Base-by-base conservation (phyloP, 2,329 filamentous ascomycete species). In the Botrytis deweyae region DNA sequence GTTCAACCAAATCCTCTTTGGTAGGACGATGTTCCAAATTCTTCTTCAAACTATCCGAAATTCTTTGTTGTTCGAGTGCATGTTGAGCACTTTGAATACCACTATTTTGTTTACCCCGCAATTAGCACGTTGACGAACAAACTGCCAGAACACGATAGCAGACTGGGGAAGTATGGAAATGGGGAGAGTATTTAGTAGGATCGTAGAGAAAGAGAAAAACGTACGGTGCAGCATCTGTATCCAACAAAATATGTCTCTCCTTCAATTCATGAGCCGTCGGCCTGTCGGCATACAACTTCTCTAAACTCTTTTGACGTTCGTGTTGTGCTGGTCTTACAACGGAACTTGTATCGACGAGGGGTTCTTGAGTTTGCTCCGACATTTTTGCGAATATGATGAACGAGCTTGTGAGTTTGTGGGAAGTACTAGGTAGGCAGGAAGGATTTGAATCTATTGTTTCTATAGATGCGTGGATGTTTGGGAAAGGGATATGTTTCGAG, bases 1-100 rank as follows among this genome's bases (percentile, higher is more conserved):
- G 92, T 81, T 96, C 92, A 76, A 97, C 85, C 36, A 98, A 87
- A 80, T 93, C 90, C 52, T 93, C 88, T 73, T 92, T 90, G 36
- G 94, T 88, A 7, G 90, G 89, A 25, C 91, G 84, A 73, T 88
- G 86, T 77, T 89, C 86, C 20, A 93, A 84, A 40, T 88, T 86
- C 81, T 90, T 91, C 83, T 89, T 91, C 76, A 92, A 82, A 76
- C 83, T 89, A 80, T 92, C 89, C 18, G 87, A 86, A 25, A 87
- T 87, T 73, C 87, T 85, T 80, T 91, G 89, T 76, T 90, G 88
- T 78, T 91, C 90, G 61, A 93, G 87, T 77, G 91, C 90, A 63
- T 87, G 86, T 70, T 87, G 86, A 73, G 85, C 85, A 25, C 88
- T 86, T 83, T 92, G 91, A 52, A 93, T 85, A 40, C 89, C 86